These are phyloP conservation scores for Coleophoma crateriformis DNA, from an alignment of 2,329 filamentous ascomycete genomes.

Conservation along the genomic window DNA sequence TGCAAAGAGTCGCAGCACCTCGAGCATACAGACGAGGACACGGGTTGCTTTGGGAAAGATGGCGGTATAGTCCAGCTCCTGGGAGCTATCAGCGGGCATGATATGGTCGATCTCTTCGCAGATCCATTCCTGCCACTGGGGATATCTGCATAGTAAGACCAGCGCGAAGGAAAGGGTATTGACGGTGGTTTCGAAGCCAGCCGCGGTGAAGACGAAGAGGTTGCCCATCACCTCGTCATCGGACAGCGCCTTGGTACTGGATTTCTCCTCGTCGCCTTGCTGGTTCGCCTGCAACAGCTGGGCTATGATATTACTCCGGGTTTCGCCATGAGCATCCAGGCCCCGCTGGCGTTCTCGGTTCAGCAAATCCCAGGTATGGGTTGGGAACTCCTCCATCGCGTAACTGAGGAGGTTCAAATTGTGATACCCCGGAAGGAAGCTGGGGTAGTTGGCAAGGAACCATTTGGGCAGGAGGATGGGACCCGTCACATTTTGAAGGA, in stretches of 20 bases:
- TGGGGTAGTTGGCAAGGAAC: too few relatives aligned
- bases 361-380: too few relatives aligned
- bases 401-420: too few relatives aligned
- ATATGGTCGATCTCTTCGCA: slow-evolving; percentile 15
- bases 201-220: slow-evolving; percentile 24
- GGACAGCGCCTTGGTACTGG: neutral
- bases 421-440: too few relatives aligned
- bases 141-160: slow-evolving; percentile 16
- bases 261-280: too few relatives aligned
- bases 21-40: slow-evolving; percentile 31
- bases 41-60: slow-evolving; percentile 35
- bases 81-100: slow-evolving; percentile 14
- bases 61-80: slow-evolving; percentile 27
- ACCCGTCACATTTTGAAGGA: too few relatives aligned
- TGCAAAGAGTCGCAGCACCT: neutral
- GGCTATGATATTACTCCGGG: too few relatives aligned
- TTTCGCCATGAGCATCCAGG: too few relatives aligned
- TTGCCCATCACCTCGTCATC: slow-evolving; percentile 28
- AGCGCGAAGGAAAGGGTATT: slow-evolving; percentile 21
- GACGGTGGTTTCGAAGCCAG: slow-evolving; percentile 26
- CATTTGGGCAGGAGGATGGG: too few relatives aligned
- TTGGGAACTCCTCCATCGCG: too few relatives aligned
- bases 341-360: too few relatives aligned
- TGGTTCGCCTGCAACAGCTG: too few relatives aligned
- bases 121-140: slow-evolving; percentile 13